A percentile compares a stretch with the other conserved stretches of the same genome.
These are phyloP conservation scores for Nitzschia palea DNA, from an alignment of 108 stramenopile genomes.

Conservation along the genomic window DNA sequence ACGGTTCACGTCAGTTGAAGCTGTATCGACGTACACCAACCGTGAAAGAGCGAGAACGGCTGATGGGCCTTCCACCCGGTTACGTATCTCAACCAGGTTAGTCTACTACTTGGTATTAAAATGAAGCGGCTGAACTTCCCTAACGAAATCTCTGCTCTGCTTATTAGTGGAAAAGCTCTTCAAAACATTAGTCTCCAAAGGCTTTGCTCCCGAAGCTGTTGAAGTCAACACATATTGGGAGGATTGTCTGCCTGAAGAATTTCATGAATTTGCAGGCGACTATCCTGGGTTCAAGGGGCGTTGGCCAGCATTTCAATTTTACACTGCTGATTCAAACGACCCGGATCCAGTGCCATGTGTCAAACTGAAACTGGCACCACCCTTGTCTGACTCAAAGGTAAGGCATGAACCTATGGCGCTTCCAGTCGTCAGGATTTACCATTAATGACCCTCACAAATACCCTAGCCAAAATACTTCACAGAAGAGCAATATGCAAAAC, in stretches of 20 bases:
- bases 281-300: neutral
- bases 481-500: conserved; percentile 41
- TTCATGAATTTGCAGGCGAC: conserved; percentile 9
- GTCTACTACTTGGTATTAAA: too few relatives aligned
- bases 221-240: neutral
- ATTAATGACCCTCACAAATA: neutral
- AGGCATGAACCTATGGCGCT: too few relatives aligned
- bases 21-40: conserved; percentile 12
- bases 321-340: too few relatives aligned
- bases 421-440: too few relatives aligned
- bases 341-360: neutral
- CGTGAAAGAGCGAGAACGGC: conserved; percentile 27
- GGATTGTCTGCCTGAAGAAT: conserved; percentile 8
- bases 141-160: too few relatives aligned
- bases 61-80: conserved; percentile 41
- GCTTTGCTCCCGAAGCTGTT: too few relatives aligned
- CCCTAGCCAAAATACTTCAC: conserved; percentile 5
- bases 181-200: too few relatives aligned
- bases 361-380: conserved; percentile 24
- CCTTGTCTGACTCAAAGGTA: neutral
- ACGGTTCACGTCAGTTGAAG: neutral
- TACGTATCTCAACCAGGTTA: conserved; percentile 29
- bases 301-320: conserved; percentile 3
- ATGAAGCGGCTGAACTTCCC: too few relatives aligned
- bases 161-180: too few relatives aligned